Evolutionary conservation across 129 eudicot genomes (phyloP).

Genomic region (Solidago caesia): DNA sequence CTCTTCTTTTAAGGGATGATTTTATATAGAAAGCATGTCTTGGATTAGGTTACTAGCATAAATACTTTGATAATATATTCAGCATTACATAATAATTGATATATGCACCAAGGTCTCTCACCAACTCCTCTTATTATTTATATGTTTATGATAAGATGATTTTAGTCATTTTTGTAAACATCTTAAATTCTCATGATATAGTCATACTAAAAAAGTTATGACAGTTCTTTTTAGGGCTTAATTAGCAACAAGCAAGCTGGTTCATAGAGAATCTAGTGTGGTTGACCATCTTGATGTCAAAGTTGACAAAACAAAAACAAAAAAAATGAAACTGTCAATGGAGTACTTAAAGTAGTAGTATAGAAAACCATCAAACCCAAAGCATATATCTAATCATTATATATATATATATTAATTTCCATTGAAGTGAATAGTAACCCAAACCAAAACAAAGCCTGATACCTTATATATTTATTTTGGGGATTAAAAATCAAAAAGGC

Average conservation of each 20-base stretch:
- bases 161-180: not conserved
- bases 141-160: conserved; percentile 4
- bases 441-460: too few relatives aligned
- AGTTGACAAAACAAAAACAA: conserved; percentile 6
- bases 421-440: too few relatives aligned
- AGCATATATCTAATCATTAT: conserved; percentile 12
- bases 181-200: too few relatives aligned
- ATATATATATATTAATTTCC: too few relatives aligned
- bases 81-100: conserved; percentile 8
- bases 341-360: conserved; percentile 12
- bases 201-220: too few relatives aligned
- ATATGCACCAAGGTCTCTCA: conserved; percentile 18
- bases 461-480: too few relatives aligned
- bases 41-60: conserved; percentile 45
- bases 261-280: conserved; percentile 22
- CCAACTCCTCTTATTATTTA: conserved; percentile 37
- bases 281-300: conserved; percentile 28
- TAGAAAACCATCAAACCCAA: not conserved
- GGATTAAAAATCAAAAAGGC: too few relatives aligned
- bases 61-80: conserved; percentile 14
- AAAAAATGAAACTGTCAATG: not conserved
- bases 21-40: conserved; percentile 24
- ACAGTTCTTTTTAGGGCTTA: not conserved
- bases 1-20: conserved; percentile 5
- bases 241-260: conserved; percentile 4